These are phyloP conservation scores for Cornus controversa DNA, from an alignment of 148 eudicot genomes.

Conservation along the genomic window DNA sequence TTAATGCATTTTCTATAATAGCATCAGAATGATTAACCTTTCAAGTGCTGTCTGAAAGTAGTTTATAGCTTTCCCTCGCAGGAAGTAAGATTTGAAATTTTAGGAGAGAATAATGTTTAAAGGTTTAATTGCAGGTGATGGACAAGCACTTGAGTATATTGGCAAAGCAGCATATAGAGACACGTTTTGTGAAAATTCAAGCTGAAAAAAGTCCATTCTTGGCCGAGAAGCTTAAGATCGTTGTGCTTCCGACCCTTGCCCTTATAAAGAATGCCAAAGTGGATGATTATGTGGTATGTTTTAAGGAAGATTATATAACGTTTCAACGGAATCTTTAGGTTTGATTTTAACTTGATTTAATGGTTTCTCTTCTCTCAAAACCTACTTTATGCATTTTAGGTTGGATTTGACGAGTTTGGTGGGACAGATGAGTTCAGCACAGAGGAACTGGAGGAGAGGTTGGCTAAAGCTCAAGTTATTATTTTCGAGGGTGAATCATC, in stretches of 20 bases:
- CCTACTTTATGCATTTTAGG: conserved; percentile 38
- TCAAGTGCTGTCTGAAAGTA: not conserved
- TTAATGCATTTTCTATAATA: not conserved
- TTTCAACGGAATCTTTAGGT: not conserved
- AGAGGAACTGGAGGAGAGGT: conserved; percentile 85
- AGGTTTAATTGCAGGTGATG: conserved; percentile 60
- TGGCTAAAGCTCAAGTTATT: conserved; percentile 77
- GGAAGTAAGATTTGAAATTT: not conserved
- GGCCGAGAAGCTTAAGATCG: conserved; percentile 85
- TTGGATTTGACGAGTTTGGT: conserved; percentile 95
- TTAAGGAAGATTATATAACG: not conserved
- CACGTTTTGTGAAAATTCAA: conserved; percentile 78
- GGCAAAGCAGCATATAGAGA: conserved; percentile 92
- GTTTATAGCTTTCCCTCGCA: not conserved
- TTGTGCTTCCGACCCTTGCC: conserved; percentile 91
- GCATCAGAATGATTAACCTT: not conserved
- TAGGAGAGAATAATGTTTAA: not conserved
- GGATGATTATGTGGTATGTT: conserved; percentile 86
- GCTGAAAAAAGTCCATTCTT: conserved; percentile 96
- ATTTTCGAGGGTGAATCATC: conserved; percentile 86
- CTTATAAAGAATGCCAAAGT: conserved; percentile 88
- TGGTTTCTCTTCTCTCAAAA: not conserved
- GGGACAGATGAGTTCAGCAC: conserved; percentile 84
- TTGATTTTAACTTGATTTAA: too few species aligned
- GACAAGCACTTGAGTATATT: conserved; percentile 82